A percentile compares a stretch with the other conserved stretches of the same genome.
Evolutionary conservation across 164 flowering plant species (phyloP).

Genomic region (Liquidambar formosana): DNA sequence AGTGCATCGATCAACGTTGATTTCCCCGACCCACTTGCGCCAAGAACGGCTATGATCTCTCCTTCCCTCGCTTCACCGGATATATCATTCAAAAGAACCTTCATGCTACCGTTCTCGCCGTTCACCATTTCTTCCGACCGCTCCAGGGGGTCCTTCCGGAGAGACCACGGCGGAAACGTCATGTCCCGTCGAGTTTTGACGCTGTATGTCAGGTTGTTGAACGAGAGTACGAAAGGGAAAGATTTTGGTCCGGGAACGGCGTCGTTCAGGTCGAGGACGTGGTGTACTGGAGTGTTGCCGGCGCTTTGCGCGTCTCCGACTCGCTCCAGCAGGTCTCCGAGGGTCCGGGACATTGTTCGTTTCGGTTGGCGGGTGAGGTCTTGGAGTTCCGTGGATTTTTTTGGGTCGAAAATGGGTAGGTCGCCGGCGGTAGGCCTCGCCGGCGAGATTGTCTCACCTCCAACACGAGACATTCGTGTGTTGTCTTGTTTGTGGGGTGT

Average conservation of each 20-base stretch:
- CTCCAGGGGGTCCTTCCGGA: not conserved
- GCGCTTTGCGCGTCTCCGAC: slow-evolving; percentile 27
- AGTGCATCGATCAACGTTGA: slow-evolving; percentile 92
- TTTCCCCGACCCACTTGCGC: slow-evolving; percentile 93
- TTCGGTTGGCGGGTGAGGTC: slow-evolving; percentile 8
- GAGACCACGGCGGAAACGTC: slow-evolving; percentile 7
- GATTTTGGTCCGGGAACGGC: slow-evolving; percentile 23
- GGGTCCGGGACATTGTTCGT: slow-evolving; percentile 21
- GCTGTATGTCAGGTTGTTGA: slow-evolving; percentile 63
- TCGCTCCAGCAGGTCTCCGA: slow-evolving; percentile 39
- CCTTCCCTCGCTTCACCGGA: slow-evolving; percentile 90
- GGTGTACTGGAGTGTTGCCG: slow-evolving; percentile 20
- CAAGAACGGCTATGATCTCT: slow-evolving; percentile 81
- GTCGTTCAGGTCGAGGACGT: slow-evolving; percentile 16
- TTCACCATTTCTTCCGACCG: not conserved
- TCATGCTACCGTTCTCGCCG: slow-evolving; percentile 12
- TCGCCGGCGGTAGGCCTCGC: slow-evolving; percentile 13
- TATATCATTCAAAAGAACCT: slow-evolving; percentile 56
- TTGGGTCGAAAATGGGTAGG: slow-evolving; percentile 24
- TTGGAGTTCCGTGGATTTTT: slow-evolving; percentile 29
- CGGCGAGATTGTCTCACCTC: slow-evolving; percentile 17
- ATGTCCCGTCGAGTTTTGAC: slow-evolving; percentile 47
- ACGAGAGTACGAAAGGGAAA: slow-evolving; percentile 61
- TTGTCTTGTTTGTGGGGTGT: not conserved
- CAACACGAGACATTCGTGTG: not conserved